Evolutionary conservation across 306 rosid genomes (phyloP).

Genomic region (Begonia masoniana): DNA sequence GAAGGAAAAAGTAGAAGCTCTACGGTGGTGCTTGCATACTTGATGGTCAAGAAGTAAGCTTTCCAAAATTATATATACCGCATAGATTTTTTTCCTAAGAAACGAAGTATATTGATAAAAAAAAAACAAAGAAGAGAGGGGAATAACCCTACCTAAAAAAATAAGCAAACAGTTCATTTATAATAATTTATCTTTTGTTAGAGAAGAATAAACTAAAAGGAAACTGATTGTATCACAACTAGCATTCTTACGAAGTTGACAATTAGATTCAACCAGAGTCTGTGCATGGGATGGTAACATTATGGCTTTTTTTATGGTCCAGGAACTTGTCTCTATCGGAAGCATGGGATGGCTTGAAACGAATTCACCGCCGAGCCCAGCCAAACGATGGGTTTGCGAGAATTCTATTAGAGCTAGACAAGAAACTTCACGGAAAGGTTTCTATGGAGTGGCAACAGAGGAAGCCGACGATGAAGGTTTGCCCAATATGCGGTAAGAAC

Average conservation of each 20-base stretch:
- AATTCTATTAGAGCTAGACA: conserved; percentile 41
- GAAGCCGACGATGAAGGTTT: conserved; percentile 70
- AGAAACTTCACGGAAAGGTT: conserved; percentile 56
- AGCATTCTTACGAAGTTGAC: too few species aligned
- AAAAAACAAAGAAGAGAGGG: too few species aligned
- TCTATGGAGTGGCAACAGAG: conserved; percentile 93
- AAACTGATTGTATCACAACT: too few species aligned
- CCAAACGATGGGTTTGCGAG: conserved; percentile 91
- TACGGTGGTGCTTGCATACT: conserved; percentile 78
- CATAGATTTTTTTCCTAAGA: too few species aligned
- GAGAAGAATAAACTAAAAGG: too few species aligned
- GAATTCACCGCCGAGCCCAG: conserved; percentile 81
- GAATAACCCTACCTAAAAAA: too few species aligned
- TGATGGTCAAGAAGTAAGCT: conserved; percentile 87
- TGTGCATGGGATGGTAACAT: too few species aligned
- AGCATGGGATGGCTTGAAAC: conserved; percentile 80
- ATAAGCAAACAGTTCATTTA: too few species aligned
- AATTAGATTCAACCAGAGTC: too few species aligned
- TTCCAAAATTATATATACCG: too few species aligned
- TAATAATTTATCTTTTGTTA: too few species aligned
- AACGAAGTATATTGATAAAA: too few species aligned
- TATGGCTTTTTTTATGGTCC: conserved; percentile 8
- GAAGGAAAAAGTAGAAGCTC: conserved; percentile 97
- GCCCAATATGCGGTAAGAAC: conserved; percentile 87
- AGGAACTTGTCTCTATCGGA: conserved; percentile 50